Conservation (phyloP, 441 rosid species). For the Pelargonium cotyledonis region DNA sequence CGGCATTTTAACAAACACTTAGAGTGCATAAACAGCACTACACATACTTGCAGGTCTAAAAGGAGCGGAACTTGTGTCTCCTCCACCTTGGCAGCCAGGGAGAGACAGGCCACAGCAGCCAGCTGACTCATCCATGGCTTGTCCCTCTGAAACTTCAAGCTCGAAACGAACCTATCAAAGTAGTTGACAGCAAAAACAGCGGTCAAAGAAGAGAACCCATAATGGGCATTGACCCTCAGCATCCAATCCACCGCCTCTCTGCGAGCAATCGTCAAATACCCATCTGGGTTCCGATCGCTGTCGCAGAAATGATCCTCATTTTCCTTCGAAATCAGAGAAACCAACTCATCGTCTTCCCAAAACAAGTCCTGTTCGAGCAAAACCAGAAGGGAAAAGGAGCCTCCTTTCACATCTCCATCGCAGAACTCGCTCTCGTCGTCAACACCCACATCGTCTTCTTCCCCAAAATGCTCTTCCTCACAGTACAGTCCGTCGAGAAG, state of each 20-base stretch:
- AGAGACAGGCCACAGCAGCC: constrained; percentile 53
- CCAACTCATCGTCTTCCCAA: constrained; percentile 48
- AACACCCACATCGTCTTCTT: constrained; percentile 23
- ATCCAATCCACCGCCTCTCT: constrained; percentile 53
- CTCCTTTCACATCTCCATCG: constrained; percentile 24
- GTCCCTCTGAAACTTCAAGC: constrained; percentile 37
- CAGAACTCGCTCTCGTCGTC: constrained; percentile 22
- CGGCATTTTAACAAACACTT: constrained; percentile 31
- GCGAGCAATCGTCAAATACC: constrained; percentile 34
- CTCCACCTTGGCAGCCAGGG: constrained; percentile 69
- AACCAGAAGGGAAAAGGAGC: constrained; percentile 23
- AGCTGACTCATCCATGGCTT: constrained; percentile 71
- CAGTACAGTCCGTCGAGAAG: constrained; percentile 58
- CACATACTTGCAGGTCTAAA: constrained; percentile 50
- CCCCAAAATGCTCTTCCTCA: constrained; percentile 59
- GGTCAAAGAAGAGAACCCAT: constrained; percentile 51
- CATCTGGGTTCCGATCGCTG: constrained; percentile 31
- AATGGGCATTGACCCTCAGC: constrained; percentile 40
- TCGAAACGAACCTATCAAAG: constrained; percentile 54
- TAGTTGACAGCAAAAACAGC: constrained; percentile 53
- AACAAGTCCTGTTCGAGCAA: constrained; percentile 40
- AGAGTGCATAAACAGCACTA: constrained; percentile 13
- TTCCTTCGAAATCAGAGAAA: constrained; percentile 38
- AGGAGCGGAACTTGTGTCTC: constrained; percentile 60
- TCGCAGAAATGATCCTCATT: constrained; percentile 28